Percentiles rank a stretch among this genome's conserved stretches.
Evolutionary conservation across 2,329 filamentous ascomycete genomes (phyloP).

Genomic region (Pseudogymnoascus sp.): DNA sequence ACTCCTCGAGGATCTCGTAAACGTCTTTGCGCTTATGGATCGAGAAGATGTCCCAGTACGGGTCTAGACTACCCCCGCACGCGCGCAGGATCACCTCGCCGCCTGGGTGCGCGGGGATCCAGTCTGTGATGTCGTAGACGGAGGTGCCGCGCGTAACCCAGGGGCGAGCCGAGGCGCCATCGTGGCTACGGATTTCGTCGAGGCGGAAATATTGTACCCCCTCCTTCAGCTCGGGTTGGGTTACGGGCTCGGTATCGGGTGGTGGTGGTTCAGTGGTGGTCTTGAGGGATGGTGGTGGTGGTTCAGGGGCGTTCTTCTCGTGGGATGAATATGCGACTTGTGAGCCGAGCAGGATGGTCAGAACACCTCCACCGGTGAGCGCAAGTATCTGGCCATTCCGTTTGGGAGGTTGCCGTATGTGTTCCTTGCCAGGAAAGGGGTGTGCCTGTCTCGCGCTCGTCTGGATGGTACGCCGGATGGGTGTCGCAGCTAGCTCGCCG

Average conservation of each 20-base stretch:
- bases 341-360: not conserved
- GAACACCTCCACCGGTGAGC: not conserved
- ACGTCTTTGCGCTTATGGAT: constrained; percentile 61
- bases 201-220: constrained; percentile 28
- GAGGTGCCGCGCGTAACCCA: constrained; percentile 59
- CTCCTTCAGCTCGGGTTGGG: not conserved
- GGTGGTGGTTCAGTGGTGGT: not conserved
- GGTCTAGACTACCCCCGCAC: constrained; percentile 55
- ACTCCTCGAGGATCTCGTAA: constrained; percentile 56
- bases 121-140: constrained; percentile 65
- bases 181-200: constrained; percentile 44
- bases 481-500: not conserved
- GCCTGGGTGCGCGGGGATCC: constrained; percentile 57
- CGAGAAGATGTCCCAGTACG: constrained; percentile 63
- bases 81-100: constrained; percentile 61
- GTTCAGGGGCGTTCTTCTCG: not conserved
- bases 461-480: not conserved
- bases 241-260: not conserved
- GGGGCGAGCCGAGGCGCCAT: constrained; percentile 43
- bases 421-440: not conserved
- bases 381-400: not conserved
- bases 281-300: not conserved
- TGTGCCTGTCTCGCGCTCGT: not conserved
- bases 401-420: not conserved
- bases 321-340: not conserved